Conservation (phyloP, 2,329 filamentous ascomycete genomes). For the Fusarium virguliforme region DNA sequence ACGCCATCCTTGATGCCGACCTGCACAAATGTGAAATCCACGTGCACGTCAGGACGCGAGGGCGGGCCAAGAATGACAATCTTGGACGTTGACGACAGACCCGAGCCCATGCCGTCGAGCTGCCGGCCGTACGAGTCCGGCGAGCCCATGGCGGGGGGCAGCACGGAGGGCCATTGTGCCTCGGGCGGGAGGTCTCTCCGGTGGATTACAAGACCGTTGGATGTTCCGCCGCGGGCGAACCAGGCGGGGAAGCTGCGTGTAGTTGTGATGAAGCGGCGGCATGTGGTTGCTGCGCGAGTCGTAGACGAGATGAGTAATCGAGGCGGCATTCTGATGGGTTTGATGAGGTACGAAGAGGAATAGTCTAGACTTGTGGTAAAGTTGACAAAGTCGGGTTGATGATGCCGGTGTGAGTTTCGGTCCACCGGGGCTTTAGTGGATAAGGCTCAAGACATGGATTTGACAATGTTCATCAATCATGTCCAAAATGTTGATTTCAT, state of each 20-base stretch:
- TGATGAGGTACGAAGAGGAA: not conserved
- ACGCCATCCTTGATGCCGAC: constrained; percentile 74
- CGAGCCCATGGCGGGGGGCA: constrained; percentile 74
- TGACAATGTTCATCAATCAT: too few relatives aligned
- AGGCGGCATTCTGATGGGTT: constrained; percentile 14
- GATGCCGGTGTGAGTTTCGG: not conserved
- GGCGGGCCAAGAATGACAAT: constrained; percentile 76
- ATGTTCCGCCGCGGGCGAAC: constrained; percentile 76
- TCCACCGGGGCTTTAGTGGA: not conserved
- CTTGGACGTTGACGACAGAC: constrained; percentile 79
- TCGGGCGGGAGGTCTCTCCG: constrained; percentile 56
- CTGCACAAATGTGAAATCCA: constrained; percentile 81
- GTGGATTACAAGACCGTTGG: constrained; percentile 72
- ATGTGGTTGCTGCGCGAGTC: not conserved
- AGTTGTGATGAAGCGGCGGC: constrained; percentile 21
- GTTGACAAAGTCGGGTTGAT: not conserved
- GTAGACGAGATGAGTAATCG: not conserved
- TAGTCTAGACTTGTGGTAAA: not conserved
- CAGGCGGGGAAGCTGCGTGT: constrained; percentile 57
- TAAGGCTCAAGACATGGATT: too few relatives aligned
- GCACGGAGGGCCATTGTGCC: constrained; percentile 64
- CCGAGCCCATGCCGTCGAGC: constrained; percentile 80
- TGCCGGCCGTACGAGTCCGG: constrained; percentile 79
- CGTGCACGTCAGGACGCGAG: constrained; percentile 65
- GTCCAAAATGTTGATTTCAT: too few relatives aligned